Evolutionary conservation across 352 stramenopile species (phyloP).

Genomic region (Phytophthora brassicae): DNA sequence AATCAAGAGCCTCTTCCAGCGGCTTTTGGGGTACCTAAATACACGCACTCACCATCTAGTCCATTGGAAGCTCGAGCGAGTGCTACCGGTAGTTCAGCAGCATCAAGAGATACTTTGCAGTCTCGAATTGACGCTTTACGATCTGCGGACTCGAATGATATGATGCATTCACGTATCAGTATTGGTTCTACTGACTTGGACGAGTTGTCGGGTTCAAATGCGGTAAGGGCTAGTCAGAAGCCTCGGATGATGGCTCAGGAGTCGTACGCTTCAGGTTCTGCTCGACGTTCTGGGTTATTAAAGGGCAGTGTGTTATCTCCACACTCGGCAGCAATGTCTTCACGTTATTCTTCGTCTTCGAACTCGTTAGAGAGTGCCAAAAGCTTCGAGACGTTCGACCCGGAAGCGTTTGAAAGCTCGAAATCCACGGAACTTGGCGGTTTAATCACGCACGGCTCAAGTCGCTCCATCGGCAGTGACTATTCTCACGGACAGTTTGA

Average conservation of each 20-base stretch:
- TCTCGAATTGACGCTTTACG: slow-evolving; percentile 65
- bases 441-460: slow-evolving; percentile 13
- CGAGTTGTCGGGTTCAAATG: slow-evolving; percentile 7
- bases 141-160: slow-evolving; percentile 42
- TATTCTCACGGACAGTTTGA: slow-evolving; percentile 52
- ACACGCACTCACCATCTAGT: slow-evolving; percentile 28
- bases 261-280: slow-evolving; percentile 25
- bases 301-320: slow-evolving; percentile 45
- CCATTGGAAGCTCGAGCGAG: slow-evolving; percentile 20
- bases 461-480: slow-evolving; percentile 35
- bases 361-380: slow-evolving; percentile 14
- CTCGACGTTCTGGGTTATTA: slow-evolving; percentile 35
- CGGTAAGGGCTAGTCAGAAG: slow-evolving; percentile 14
- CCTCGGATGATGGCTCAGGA: slow-evolving; percentile 24
- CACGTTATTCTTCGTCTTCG: slow-evolving; percentile 21
- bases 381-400: slow-evolving; percentile 41
- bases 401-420: slow-evolving; percentile 38
- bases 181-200: slow-evolving; percentile 18
- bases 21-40: slow-evolving; percentile 32
- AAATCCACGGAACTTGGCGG: slow-evolving; percentile 26
- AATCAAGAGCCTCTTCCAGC: slow-evolving; percentile 19
- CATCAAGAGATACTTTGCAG: slow-evolving; percentile 42
- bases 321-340: slow-evolving; percentile 25
- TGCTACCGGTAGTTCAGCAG: too few relatives aligned
- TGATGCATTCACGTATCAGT: slow-evolving; percentile 58